These are phyloP conservation scores for Chloris gayana DNA, from an alignment of 176 grass and related monocot genomes.

Conservation along the genomic window DNA sequence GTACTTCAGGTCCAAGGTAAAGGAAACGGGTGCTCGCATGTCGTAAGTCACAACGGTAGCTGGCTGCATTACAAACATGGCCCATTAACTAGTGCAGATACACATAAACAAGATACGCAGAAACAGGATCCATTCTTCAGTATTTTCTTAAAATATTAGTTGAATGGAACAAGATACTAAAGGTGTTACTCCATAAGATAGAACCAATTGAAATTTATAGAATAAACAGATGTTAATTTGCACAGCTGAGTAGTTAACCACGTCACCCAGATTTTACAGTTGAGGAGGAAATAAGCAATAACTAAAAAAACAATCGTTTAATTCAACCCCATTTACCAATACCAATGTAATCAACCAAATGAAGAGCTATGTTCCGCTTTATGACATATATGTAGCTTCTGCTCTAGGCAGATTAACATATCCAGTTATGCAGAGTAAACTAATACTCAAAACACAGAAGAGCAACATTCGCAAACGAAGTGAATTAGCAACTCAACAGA, in stretches of 20 bases:
- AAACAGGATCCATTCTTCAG: slow-evolving; percentile 3
- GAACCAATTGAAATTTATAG: slow-evolving; percentile 29
- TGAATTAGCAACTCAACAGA: slow-evolving; percentile 40
- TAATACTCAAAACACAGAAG: slow-evolving; percentile 8
- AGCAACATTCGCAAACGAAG: slow-evolving; percentile 31
- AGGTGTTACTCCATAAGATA: slow-evolving; percentile 21
- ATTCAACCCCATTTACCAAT: too few relatives aligned
- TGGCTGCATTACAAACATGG: slow-evolving; percentile 21
- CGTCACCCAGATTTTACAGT: slow-evolving; percentile 31
- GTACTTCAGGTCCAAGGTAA: not conserved
- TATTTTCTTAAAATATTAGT: slow-evolving; percentile 1
- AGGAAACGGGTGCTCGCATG: not conserved
- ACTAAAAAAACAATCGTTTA: too few relatives aligned
- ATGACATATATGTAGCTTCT: too few relatives aligned
- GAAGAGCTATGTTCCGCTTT: slow-evolving; percentile 15
- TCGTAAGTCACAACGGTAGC: not conserved
- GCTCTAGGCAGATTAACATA: slow-evolving; percentile 4
- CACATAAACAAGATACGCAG: not conserved
- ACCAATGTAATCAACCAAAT: too few relatives aligned
- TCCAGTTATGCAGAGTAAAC: too few relatives aligned
- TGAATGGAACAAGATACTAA: slow-evolving; percentile 13
- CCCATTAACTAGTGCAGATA: slow-evolving; percentile 13
- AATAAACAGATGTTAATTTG: slow-evolving; percentile 31
- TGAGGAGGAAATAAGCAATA: not conserved
- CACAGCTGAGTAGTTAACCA: slow-evolving; percentile 1